Percentiles rank a stretch among this genome's conserved stretches.
These are phyloP conservation scores for Podaxis pistillaris DNA, from an alignment of 768 basidiomycete species.

Conservation along the genomic window DNA sequence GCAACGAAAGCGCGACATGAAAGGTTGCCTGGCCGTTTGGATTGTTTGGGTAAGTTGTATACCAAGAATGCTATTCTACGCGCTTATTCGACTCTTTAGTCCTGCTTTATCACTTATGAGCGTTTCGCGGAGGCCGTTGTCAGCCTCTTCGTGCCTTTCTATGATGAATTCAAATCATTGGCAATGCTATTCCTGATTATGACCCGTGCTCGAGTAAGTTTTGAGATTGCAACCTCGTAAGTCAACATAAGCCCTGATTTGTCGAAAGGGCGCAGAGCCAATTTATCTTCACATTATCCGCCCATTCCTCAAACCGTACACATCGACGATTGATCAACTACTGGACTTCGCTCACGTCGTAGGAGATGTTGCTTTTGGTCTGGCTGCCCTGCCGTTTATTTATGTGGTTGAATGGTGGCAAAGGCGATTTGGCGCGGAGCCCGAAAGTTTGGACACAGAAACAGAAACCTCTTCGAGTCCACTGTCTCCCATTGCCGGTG, in stretches of 20 bases:
- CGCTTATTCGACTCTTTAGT: constrained; percentile 38
- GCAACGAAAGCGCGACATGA: constrained; percentile 82
- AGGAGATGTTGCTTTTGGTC: constrained; percentile 58
- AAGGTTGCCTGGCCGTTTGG: constrained; percentile 83
- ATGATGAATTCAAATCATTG: constrained; percentile 77
- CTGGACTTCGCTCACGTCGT: constrained; percentile 61
- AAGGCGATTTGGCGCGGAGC: constrained; percentile 20
- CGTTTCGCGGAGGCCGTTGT: constrained; percentile 61
- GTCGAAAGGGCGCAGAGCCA: constrained; percentile 75
- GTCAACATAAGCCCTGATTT: background rate
- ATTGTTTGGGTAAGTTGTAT: constrained; percentile 69
- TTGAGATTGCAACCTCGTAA: background rate
- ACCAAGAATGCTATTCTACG: background rate
- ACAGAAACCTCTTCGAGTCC: constrained; percentile 24
- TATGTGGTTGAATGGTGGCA: constrained; percentile 37
- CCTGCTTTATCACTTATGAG: constrained; percentile 68
- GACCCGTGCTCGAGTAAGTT: constrained; percentile 69
- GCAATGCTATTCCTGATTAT: constrained; percentile 71
- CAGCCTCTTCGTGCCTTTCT: constrained; percentile 77
- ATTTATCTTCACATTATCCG: constrained; percentile 79
- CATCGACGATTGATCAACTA: constrained; percentile 57
- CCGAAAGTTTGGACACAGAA: constrained; percentile 16
- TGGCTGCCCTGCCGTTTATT: constrained; percentile 39
- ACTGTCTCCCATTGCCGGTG: background rate
- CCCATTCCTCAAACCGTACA: constrained; percentile 76